Evolutionary conservation across 2,329 filamentous ascomycete species (phyloP).

Genomic region (Hymenoscyphus scutula): DNA sequence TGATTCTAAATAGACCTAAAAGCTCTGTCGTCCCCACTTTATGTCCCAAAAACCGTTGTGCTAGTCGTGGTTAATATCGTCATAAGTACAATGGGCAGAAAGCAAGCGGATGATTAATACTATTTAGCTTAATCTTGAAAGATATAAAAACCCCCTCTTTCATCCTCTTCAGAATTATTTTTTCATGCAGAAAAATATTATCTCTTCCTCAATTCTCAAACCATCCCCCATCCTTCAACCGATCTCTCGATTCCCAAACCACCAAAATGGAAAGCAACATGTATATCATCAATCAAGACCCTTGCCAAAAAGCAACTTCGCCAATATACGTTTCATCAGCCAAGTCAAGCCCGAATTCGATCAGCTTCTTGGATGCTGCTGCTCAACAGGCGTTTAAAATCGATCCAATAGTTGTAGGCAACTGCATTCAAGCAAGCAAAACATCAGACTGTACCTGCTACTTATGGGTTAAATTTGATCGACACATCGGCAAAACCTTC

Average conservation of each 20-base stretch:
- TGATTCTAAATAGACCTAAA: too few relatives aligned
- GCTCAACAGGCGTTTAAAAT: neutral
- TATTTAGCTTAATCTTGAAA: too few relatives aligned
- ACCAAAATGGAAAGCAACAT: neutral
- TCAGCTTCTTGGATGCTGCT: neutral
- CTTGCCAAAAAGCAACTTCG: neutral
- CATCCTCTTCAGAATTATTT: too few relatives aligned
- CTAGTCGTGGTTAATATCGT: too few relatives aligned
- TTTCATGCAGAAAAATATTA: too few relatives aligned
- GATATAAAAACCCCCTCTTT: too few relatives aligned
- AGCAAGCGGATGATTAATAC: too few relatives aligned
- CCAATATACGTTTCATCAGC: neutral
- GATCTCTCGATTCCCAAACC: neutral
- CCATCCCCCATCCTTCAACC: neutral
- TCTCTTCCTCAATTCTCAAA: too few relatives aligned
- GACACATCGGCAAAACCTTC: neutral
- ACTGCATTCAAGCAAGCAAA: neutral
- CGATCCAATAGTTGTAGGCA: neutral
- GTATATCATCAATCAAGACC: neutral
- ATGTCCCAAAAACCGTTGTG: too few relatives aligned
- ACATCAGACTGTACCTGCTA: neutral
- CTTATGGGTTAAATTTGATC: neutral
- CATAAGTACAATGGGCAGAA: too few relatives aligned
- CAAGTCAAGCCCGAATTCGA: neutral
- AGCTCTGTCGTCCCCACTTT: too few relatives aligned